These are phyloP conservation scores for Lepidium aucheri DNA, from an alignment of 345 rosid genomes.

Conservation along the genomic window DNA sequence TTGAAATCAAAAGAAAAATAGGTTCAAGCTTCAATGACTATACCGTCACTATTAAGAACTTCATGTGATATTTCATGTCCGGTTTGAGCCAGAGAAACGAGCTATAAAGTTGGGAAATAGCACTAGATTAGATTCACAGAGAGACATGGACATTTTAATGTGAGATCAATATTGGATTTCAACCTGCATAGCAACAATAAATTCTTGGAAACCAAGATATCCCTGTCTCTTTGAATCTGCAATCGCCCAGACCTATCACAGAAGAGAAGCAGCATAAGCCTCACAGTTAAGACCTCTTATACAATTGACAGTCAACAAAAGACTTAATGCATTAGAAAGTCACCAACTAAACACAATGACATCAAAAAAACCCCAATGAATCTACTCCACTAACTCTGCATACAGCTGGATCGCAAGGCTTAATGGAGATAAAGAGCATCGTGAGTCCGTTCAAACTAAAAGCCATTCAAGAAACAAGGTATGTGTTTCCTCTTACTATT, in stretches of 20 bases:
- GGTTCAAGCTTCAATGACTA: neutral
- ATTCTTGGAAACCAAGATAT: constrained; percentile 71
- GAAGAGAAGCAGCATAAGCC: neutral
- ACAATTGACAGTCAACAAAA: neutral
- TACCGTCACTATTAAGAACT: constrained; percentile 40
- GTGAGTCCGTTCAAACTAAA: neutral
- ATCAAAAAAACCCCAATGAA: neutral
- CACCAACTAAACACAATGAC: neutral
- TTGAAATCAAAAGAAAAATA: neutral
- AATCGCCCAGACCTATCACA: constrained; percentile 77
- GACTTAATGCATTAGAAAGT: neutral
- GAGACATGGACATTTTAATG: neutral
- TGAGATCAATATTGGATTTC: neutral
- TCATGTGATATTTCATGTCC: constrained; percentile 54
- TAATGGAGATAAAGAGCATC: neutral
- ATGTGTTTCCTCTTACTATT: neutral
- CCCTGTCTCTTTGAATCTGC: constrained; percentile 88
- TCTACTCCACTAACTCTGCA: neutral
- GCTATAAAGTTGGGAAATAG: constrained; percentile 33
- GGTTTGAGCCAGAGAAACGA: constrained; percentile 70
- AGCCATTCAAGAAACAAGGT: neutral
- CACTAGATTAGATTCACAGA: constrained; percentile 16
- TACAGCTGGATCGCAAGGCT: neutral
- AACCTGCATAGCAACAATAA: constrained; percentile 71
- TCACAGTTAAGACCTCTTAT: neutral